Evolutionary conservation across 495 filamentous ascomycete genomes (phyloP), one percentile per base, ranked within the genome.

Genomic region (Neohortaea acidophila): DNA sequence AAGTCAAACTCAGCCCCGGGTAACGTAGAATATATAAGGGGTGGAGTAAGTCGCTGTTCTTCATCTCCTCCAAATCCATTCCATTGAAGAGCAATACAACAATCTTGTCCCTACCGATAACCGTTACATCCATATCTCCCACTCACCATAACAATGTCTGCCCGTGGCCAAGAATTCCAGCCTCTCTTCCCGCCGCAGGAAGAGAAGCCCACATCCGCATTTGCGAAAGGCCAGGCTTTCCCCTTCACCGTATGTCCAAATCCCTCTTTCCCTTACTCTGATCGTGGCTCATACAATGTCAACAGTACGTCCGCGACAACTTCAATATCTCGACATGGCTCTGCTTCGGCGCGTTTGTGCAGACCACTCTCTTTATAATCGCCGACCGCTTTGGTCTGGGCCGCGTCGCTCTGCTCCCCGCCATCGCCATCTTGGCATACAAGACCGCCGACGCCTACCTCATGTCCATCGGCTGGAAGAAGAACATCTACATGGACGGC

Each of bases 271-370:
- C n/a, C n/a, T n/a, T n/a, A n/a, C n/a, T n/a, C n/a, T n/a, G n/a
- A n/a, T n/a, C n/a, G n/a, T n/a, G n/a, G n/a, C n/a, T n/a, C n/a
- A n/a, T n/a, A n/a, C n/a, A n/a, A n/a, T n/a, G n/a, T n/a, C n/a
- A 8, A 8, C 31, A 42, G 32, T 10, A 42, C 12, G 24, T 51
- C n/a, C 43, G 44, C 13, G 44, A 51, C 37, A 47, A 47, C 36
- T 40, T 67, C 33, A 51, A 52, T 19, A 33, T 68, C 13, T 46
- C 55, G 10, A 63, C 60, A 20, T 60, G 65, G 53, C 49, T 70
- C 17, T 42, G 57, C 13, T 20, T 68, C 5, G 67, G 65, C n/a
- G 67, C 59, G 15, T 19, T 60, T 19, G 36, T 48, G 6, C 65
- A 69, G 45, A 51, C 44, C n/a, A 5, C 57, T 4, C 32, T 62